Percentiles rank a stretch among this genome's conserved stretches.
phyloP scores from a whole-genome alignment of 371 early-diverging fungal genomes.

The Apophysomyces trapeziformis region DNA sequence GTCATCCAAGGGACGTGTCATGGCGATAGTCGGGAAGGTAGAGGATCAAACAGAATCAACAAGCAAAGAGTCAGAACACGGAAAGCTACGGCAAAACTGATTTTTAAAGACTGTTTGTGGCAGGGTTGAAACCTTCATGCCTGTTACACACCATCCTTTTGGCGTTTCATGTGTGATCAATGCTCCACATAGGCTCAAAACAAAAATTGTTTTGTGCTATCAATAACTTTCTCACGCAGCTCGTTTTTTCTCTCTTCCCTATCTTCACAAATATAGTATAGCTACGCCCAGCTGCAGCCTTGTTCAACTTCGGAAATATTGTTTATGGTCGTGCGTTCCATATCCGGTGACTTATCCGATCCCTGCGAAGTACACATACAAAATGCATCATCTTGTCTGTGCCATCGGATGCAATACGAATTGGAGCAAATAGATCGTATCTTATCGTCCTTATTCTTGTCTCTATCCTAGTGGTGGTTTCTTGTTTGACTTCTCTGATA shows the following conservation, averaged over 20 bases:
- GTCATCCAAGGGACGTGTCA: background rate
- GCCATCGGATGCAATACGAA: no score
- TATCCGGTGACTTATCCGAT: no score
- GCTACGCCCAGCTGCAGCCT: background rate
- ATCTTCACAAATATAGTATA: background rate
- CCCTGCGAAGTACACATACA: no score
- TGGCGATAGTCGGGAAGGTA: background rate
- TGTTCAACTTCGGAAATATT: background rate
- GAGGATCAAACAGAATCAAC: background rate
- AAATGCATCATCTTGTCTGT: no score
- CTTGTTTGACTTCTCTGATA: no score
- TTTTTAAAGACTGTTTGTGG: background rate
- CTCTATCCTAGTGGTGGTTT: no score
- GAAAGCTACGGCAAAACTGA: no score
- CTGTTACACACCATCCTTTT: background rate
- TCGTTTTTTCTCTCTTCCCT: background rate
- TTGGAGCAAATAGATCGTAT: no score
- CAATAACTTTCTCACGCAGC: background rate
- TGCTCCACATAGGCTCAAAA: no score
- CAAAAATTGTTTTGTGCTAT: no score
- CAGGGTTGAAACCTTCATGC: background rate
- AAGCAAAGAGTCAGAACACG: background rate
- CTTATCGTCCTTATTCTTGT: no score
- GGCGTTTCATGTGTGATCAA: conserved; percentile 8
- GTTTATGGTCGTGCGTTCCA: background rate